Conservation (phyloP, 176 grass and related monocot species). For the Poa annua region DNA sequence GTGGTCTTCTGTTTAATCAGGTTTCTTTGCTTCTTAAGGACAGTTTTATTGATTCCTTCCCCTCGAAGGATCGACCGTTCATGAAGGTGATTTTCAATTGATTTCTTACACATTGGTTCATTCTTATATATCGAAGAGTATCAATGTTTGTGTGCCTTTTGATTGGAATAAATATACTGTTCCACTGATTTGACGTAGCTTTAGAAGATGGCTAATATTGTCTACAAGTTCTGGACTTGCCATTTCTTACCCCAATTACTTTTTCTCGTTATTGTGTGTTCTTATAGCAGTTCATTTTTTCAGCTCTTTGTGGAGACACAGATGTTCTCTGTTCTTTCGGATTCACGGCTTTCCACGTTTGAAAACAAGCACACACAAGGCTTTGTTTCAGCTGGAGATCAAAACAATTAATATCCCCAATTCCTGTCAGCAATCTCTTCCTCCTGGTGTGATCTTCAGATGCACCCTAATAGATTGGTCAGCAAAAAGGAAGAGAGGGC, state of each 20-base stretch:
- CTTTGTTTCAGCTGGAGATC: constrained; percentile 19
- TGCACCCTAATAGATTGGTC: not conserved
- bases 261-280: not conserved
- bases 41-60: constrained; percentile 95
- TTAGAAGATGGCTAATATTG: constrained; percentile 7
- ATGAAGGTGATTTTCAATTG: constrained; percentile 65
- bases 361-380: constrained; percentile 55
- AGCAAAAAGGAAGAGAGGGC: not conserved
- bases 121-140: not conserved
- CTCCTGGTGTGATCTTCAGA: constrained; percentile 18
- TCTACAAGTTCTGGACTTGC: not conserved
- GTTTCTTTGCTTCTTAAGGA: constrained; percentile 98
- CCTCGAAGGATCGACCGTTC: constrained; percentile 72
- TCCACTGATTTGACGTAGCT: not conserved
- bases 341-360: constrained; percentile 66
- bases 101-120: not conserved
- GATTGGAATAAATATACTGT: constrained; percentile 5
- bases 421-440: not conserved
- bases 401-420: not conserved
- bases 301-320: constrained; percentile 89
- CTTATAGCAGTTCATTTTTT: constrained; percentile 38
- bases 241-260: not conserved
- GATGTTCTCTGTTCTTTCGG: constrained; percentile 80
- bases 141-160: not conserved
- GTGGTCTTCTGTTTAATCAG: constrained; percentile 52